phyloP scores from a whole-genome alignment of 257 asterid genomes.

The Nicotiana obtusifolia region DNA sequence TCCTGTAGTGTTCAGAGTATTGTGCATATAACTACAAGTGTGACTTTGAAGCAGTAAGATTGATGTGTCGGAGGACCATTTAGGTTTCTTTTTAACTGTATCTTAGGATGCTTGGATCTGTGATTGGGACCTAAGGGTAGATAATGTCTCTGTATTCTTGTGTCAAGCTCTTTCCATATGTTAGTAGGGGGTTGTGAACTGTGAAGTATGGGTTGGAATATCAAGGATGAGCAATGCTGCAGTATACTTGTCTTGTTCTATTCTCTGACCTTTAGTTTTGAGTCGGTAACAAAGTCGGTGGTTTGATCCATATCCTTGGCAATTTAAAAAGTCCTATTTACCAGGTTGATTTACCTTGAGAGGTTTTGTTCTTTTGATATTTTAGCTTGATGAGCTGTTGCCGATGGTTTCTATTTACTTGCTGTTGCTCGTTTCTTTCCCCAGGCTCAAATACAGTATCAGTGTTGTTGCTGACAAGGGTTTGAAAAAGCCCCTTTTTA shows the following conservation, averaged over 20 bases:
- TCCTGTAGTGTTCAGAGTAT: neutral
- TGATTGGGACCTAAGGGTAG: neutral
- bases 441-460: constrained; percentile 90
- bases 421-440: constrained; percentile 16
- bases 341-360: neutral
- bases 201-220: neutral
- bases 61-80: neutral
- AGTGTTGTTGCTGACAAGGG: constrained; percentile 98
- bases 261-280: neutral
- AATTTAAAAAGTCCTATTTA: neutral
- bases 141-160: neutral
- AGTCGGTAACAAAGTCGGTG: neutral
- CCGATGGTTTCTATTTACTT: neutral
- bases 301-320: neutral
- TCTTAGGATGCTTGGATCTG: neutral
- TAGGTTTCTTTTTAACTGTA: neutral
- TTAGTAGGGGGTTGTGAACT: neutral
- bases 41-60: neutral
- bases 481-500: constrained; percentile 61
- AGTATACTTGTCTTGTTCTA: neutral
- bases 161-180: neutral
- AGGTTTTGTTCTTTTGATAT: neutral
- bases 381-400: neutral
- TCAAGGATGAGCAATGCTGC: neutral
- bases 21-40: neutral